Conservation (phyloP, 176 grass and related monocot species). For the Aegilops umbellulata region DNA sequence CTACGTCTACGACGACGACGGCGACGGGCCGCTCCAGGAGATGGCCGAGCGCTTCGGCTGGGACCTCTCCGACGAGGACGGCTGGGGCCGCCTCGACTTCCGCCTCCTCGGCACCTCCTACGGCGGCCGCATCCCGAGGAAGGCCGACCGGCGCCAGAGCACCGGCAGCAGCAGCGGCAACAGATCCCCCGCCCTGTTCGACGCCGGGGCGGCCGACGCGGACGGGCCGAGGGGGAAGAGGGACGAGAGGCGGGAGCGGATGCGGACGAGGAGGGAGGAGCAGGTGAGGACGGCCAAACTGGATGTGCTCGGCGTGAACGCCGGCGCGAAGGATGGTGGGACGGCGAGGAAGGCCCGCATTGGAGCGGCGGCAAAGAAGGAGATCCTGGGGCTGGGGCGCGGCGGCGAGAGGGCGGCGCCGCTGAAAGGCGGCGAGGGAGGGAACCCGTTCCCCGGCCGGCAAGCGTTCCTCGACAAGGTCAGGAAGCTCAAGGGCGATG, state of each 20-base stretch:
- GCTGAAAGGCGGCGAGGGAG: neutral
- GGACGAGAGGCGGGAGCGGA: slow-evolving; percentile 50
- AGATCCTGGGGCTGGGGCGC: slow-evolving; percentile 19
- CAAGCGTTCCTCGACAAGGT: slow-evolving; percentile 50
- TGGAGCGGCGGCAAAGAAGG: slow-evolving; percentile 20
- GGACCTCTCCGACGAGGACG: slow-evolving; percentile 65
- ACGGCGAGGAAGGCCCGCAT: slow-evolving; percentile 13
- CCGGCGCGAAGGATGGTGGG: neutral
- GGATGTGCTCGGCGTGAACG: slow-evolving; percentile 40
- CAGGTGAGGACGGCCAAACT: slow-evolving; percentile 38
- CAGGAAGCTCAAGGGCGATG: slow-evolving; percentile 33
- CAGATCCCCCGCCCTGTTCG: neutral
- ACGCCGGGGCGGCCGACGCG: neutral
- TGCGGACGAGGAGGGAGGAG: slow-evolving; percentile 37
- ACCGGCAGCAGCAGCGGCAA: neutral
- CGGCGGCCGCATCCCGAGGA: slow-evolving; percentile 55
- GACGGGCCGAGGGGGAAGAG: neutral
- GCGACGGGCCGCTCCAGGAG: slow-evolving; percentile 45
- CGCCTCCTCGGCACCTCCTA: slow-evolving; percentile 62
- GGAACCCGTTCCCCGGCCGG: slow-evolving; percentile 43
- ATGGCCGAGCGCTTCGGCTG: slow-evolving; percentile 58
- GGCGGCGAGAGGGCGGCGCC: neutral
- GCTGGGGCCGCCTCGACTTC: slow-evolving; percentile 41
- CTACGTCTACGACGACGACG: slow-evolving; percentile 28
- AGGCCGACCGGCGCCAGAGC: neutral